A percentile compares a stretch with the other conserved stretches of the same genome.
Evolutionary conservation across 2,329 filamentous ascomycete genomes (phyloP).

Genomic region (Talaromyces sp.): DNA sequence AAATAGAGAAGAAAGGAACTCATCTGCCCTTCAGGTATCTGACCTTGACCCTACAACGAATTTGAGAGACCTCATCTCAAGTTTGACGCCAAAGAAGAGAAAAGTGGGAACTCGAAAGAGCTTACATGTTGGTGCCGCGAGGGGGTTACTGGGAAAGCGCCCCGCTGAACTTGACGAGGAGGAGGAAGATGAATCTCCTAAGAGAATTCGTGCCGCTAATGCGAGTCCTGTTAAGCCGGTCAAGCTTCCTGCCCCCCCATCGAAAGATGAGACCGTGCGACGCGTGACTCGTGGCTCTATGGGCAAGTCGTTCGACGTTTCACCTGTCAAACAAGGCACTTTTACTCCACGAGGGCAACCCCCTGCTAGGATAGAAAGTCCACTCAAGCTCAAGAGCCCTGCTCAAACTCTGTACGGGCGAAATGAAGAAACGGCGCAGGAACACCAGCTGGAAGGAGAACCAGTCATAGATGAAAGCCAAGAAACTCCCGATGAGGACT

Average conservation of each 20-base stretch:
- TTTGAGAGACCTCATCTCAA: conserved; percentile 71
- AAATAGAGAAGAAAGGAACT: conserved; percentile 56
- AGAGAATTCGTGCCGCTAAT: conserved; percentile 66
- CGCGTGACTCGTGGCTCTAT: conserved; percentile 48
- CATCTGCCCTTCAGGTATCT: conserved; percentile 39
- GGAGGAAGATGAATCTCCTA: conserved; percentile 52
- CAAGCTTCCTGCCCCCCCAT: conserved; percentile 62
- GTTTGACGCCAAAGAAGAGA: conserved; percentile 70
- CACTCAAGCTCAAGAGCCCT: conserved; percentile 33
- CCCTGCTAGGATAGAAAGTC: not conserved
- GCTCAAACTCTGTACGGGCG: conserved; percentile 11
- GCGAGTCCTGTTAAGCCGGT: conserved; percentile 73
- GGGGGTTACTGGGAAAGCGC: conserved; percentile 67
- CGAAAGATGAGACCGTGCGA: conserved; percentile 62
- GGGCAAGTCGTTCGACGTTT: conserved; percentile 34
- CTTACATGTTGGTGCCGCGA: conserved; percentile 68
- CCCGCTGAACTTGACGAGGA: conserved; percentile 66
- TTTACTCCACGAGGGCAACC: conserved; percentile 48
- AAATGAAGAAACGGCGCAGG: conserved; percentile 11
- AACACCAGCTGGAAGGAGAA: conserved; percentile 39
- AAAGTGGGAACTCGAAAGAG: conserved; percentile 65
- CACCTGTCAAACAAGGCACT: conserved; percentile 34
- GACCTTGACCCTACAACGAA: conserved; percentile 61
- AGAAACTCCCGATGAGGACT: conserved; percentile 38
- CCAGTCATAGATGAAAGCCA: conserved; percentile 44